These are phyloP conservation scores for Gamsiella multidivaricata DNA, from an alignment of 192 early-diverging fungal genomes.

Conservation along the genomic window DNA sequence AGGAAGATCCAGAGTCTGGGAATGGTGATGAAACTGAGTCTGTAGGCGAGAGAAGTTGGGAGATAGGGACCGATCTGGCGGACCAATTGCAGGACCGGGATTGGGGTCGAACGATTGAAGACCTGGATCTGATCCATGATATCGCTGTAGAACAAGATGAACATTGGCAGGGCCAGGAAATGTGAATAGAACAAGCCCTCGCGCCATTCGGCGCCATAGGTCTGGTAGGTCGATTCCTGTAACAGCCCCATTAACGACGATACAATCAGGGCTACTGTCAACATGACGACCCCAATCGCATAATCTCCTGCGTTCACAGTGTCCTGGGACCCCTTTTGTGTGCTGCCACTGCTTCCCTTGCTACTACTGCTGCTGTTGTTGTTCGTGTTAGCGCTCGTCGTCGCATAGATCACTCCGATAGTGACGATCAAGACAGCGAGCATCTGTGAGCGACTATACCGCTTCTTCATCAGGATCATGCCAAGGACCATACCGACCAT, in stretches of 20 bases:
- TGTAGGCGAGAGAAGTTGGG: slow-evolving; percentile 18
- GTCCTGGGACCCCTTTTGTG: too few relatives aligned
- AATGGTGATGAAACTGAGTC: slow-evolving; percentile 55
- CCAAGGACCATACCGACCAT: slow-evolving; percentile 88
- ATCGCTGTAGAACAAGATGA: slow-evolving; percentile 78
- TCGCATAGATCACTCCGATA: slow-evolving; percentile 78
- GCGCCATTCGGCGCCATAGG: slow-evolving; percentile 85
- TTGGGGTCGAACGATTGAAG: slow-evolving; percentile 68
- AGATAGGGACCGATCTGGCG: slow-evolving; percentile 44
- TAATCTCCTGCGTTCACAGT: slow-evolving; percentile 61
- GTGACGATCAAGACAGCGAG: slow-evolving; percentile 81
- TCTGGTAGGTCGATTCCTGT: slow-evolving; percentile 83
- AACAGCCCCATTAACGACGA: slow-evolving; percentile 85
- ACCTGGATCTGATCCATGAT: slow-evolving; percentile 64
- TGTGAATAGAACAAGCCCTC: slow-evolving; percentile 95
- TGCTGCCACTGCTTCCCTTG: background rate
- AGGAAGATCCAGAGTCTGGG: slow-evolving; percentile 81
- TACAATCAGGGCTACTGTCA: slow-evolving; percentile 78
- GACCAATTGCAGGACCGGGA: slow-evolving; percentile 28
- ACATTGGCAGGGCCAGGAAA: slow-evolving; percentile 81
- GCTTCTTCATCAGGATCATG: slow-evolving; percentile 69
- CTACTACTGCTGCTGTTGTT: slow-evolving; percentile 10
- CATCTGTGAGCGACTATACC: slow-evolving; percentile 64
- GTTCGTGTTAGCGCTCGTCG: slow-evolving; percentile 60
- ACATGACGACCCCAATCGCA: slow-evolving; percentile 72